Evolutionary conservation across 768 basidiomycete species (phyloP).

Genomic region (Mycena maculata): DNA sequence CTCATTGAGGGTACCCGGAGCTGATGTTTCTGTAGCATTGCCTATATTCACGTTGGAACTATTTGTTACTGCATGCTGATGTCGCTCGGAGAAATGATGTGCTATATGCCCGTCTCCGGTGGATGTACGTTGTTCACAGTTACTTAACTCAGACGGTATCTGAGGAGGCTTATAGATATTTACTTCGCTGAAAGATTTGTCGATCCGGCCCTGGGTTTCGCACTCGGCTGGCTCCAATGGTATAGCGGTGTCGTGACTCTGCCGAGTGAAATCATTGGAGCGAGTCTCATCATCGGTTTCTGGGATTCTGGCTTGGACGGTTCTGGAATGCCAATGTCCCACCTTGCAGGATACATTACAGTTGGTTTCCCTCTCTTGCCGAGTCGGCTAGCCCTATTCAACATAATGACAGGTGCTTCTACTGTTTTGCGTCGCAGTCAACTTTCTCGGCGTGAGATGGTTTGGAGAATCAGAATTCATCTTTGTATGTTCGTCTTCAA

Average conservation of each 20-base stretch:
- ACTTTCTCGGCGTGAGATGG: slow-evolving; percentile 55
- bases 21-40: slow-evolving; percentile 41
- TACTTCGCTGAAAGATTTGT: slow-evolving; percentile 64
- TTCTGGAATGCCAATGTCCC: slow-evolving; percentile 19
- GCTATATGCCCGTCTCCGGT: slow-evolving; percentile 33
- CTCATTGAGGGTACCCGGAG: too few relatives aligned
- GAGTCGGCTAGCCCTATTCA: not conserved
- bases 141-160: not conserved
- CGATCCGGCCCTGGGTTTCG: slow-evolving; percentile 60
- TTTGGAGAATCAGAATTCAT: slow-evolving; percentile 70
- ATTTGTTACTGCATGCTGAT: slow-evolving; percentile 48
- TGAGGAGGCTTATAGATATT: slow-evolving; percentile 58
- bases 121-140: slow-evolving; percentile 6
- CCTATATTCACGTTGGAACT: slow-evolving; percentile 56
- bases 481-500: slow-evolving; percentile 52
- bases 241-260: slow-evolving; percentile 52
- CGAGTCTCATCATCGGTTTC: slow-evolving; percentile 59
- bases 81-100: slow-evolving; percentile 53
- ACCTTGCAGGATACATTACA: slow-evolving; percentile 24
- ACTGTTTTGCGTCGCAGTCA: slow-evolving; percentile 50
- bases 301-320: slow-evolving; percentile 47
- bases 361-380: slow-evolving; percentile 14
- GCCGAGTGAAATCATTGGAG: slow-evolving; percentile 65
- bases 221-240: slow-evolving; percentile 56
- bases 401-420: not conserved